Percentiles rank a stretch among this genome's conserved stretches.
Evolutionary conservation across 208 protist genomes (phyloP).

Genomic region (Phytomonas sp.): DNA sequence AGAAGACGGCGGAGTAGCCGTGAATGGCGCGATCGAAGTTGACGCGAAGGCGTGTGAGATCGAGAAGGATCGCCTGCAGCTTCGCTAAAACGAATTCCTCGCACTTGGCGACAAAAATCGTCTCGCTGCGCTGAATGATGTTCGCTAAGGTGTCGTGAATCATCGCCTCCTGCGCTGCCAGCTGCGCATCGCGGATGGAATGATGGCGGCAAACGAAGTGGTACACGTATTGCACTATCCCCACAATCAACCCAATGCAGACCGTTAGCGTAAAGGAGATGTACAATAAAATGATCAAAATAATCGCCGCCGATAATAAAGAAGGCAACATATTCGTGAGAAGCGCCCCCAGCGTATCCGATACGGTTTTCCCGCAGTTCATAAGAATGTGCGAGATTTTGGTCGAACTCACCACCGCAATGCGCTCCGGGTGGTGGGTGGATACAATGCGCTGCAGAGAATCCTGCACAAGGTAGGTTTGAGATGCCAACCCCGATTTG

Average conservation of each 20-base stretch:
- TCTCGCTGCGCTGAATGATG: constrained; percentile 51
- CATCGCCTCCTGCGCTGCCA: constrained; percentile 33
- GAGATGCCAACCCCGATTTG: constrained; percentile 24
- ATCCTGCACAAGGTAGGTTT: constrained; percentile 26
- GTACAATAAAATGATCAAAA: constrained; percentile 35
- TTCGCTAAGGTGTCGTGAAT: constrained; percentile 50
- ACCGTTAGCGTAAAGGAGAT: constrained; percentile 52
- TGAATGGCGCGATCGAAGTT: constrained; percentile 47
- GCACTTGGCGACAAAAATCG: constrained; percentile 52
- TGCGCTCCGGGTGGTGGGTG: constrained; percentile 33
- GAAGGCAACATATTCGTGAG: constrained; percentile 49
- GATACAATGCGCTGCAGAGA: constrained; percentile 27
- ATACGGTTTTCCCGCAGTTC: constrained; percentile 26
- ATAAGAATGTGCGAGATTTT: constrained; percentile 43
- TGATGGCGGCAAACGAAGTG: constrained; percentile 25
- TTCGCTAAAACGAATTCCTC: constrained; percentile 36
- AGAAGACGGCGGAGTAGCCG: constrained; percentile 47
- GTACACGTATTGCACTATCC: constrained; percentile 38
- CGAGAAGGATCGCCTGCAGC: constrained; percentile 19
- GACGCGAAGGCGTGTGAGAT: constrained; percentile 19
- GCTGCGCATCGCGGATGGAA: constrained; percentile 17
- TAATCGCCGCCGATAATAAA: constrained; percentile 17
- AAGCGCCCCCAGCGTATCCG: constrained; percentile 30
- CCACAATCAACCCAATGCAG: constrained; percentile 30
- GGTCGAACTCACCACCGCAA: constrained; percentile 36